Evolutionary conservation across 2,329 filamentous ascomycete genomes (phyloP), one percentile per base, ranked within the genome.

Genomic region (Colletotrichum camelliae): DNA sequence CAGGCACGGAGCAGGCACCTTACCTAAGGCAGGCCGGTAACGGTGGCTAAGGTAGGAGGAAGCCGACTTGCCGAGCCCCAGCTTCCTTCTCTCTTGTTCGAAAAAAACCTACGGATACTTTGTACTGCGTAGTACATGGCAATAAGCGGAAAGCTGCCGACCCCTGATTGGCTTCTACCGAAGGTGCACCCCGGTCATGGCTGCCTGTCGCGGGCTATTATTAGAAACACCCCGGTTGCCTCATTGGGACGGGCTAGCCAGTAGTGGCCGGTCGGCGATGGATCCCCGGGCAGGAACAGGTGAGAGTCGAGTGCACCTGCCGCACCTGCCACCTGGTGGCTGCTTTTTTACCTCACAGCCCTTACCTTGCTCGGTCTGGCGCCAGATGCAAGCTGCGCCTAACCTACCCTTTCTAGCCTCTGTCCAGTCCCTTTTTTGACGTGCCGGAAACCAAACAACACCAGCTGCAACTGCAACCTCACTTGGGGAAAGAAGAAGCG

Each of bases 51-150:
- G 43, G 43, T 52, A 52, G 43, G n/a, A 39, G 27, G 27, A 24
- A 75, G 73, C 70, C 73, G 64, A 75, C 64, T 75, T 75, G 64
- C 70, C 73, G 73, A 75, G 61, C n/a, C 18, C 48, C 13, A 61
- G 57, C 31, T 27, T 60, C 7, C 72, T 72, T 72, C 58, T 60
- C 52, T 60, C 57, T 62, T 31, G 43, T 69, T 73, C 18, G 70
- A 75, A 62, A 31, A 61, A 60, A 12, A 29, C 27, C 12, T 21
- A 66, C 29, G 57, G n/a, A 71, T 52, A 52, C 43, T 21, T 21
- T 52, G n/a, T 52, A n/a, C n/a, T n/a, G n/a, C n/a, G n/a, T n/a
- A n/a, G n/a, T n/a, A 21, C 43, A 57, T 57, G 60, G 43, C 62
- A 75, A 37, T 70, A 72, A 72, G 73, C 69, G 48, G 69, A 64